Percentiles rank a stretch among this genome's conserved stretches.
phyloP scores from a whole-genome alignment of 1,139 yeast genomes.

The Yamadazyma membranifaciens region DNA sequence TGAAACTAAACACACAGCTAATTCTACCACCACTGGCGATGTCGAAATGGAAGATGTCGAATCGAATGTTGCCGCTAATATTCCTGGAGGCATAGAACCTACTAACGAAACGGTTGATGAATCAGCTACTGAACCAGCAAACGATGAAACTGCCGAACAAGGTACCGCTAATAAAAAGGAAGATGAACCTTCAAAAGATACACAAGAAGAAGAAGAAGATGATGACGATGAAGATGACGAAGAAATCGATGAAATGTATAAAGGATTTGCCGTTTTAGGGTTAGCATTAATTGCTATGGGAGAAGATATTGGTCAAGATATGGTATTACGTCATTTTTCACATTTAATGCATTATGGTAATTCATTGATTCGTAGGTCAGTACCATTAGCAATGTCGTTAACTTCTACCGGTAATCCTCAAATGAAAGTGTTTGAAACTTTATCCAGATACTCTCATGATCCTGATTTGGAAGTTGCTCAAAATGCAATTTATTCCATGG shows the following conservation, averaged over 20 bases:
- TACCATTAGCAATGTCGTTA: conserved; percentile 96
- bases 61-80: too few species aligned
- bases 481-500: conserved; percentile 96
- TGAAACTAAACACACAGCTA: conserved; percentile 10
- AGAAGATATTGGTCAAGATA: conserved; percentile 96
- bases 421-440: conserved; percentile 95
- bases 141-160: neutral
- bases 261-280: conserved; percentile 92
- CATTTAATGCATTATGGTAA: conserved; percentile 98
- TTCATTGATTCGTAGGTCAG: conserved; percentile 86
- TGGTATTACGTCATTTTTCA: conserved; percentile 95
- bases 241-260: conserved; percentile 65
- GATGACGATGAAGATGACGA: conserved; percentile 29
- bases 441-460: conserved; percentile 95
- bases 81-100: neutral
- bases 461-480: conserved; percentile 92
- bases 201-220: conserved; percentile 24
- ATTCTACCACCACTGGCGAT: conserved; percentile 15
- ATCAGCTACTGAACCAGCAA: neutral
- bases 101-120: conserved; percentile 17
- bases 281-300: conserved; percentile 96
- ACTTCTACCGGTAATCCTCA: conserved; percentile 93
- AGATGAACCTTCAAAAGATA: conserved; percentile 11
- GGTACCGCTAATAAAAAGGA: neutral
- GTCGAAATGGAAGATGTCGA: conserved; percentile 30